Evolutionary conservation across 768 basidiomycete species (phyloP), one percentile per base, ranked within the genome.

Genomic region (Amanita rimosa): DNA sequence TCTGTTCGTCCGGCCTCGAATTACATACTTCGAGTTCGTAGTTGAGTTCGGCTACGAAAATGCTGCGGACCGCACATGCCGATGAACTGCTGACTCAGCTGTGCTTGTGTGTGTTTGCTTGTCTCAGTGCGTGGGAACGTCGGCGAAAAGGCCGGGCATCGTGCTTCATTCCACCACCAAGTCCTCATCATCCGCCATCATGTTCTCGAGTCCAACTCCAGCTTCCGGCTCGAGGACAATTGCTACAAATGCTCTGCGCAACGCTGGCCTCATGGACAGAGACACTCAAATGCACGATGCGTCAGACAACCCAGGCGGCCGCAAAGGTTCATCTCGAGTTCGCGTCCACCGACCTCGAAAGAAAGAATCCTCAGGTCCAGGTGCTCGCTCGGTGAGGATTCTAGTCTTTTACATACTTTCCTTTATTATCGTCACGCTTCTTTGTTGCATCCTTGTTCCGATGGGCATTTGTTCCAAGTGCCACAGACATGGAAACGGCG

Each of bases 261-360:
- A 65, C 33, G 85, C 83, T 2, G 86, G 85, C 36, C 78, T 88
- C 59, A 81, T 86, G 53, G 85, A 86, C 72, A 70, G 76, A 49
- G 86, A 89, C 62, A 69, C 79, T 50, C 74, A 69, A 55, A 88
- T 89, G 86, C 76, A 79, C 53, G 85, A 89, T 58, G 67, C 70
- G 38, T 70, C 75, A 7, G 77, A 79, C 66, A 83, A 71, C 55
- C 83, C 82, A 4, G 83, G 83, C 44, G 85, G 84, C 19, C 75
- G 85, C 58, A 89, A 88, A 62, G 76, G 77, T 39, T 56, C 71
- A n/a, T 67, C 71, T 13, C 85, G 83, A 67, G 64, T 73, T 54
- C 74, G 79, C 22, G 67, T 75, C 4, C 80, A 84, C 60, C 73
- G 81, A 52, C 67, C 75, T 8, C 72, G 82, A 65, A 69, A 75